Percentiles rank a stretch among this genome's conserved stretches.
phyloP scores from a whole-genome alignment of 2,329 filamentous ascomycete genomes.

The Sporothrix mexicana region DNA sequence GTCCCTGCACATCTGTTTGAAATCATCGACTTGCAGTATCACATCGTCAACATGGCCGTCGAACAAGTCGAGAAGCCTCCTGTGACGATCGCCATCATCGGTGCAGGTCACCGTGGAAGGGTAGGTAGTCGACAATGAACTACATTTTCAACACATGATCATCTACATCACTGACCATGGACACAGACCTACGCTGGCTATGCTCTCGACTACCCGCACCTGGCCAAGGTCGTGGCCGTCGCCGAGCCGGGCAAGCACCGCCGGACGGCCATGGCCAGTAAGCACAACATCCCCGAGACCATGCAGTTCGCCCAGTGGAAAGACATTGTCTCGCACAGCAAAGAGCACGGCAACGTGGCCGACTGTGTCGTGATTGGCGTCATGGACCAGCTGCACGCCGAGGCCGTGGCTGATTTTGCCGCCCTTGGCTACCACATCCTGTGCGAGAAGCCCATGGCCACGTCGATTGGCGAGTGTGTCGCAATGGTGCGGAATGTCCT shows the following conservation, averaged over 20 bases:
- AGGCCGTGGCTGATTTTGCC: constrained; percentile 3
- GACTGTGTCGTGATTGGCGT: constrained; percentile 17
- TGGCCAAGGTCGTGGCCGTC: constrained; percentile 18
- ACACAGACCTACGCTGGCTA: constrained; percentile 14
- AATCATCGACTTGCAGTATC: not conserved
- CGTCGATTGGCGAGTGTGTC: constrained; percentile 10
- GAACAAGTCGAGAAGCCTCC: not conserved
- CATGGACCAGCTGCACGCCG: constrained; percentile 16
- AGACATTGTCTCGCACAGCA: not conserved
- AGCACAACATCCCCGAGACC: not conserved
- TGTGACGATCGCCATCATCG: constrained; percentile 15
- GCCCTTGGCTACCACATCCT: constrained; percentile 12
- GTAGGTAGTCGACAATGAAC: not conserved
- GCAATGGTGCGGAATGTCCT: not conserved
- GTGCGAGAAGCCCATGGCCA: constrained; percentile 24
- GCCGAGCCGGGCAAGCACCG: constrained; percentile 22
- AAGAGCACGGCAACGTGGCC: not conserved
- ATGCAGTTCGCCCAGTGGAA: constrained; percentile 12
- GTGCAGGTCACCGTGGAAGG: constrained; percentile 16
- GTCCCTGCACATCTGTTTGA: not conserved
- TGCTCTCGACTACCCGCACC: constrained; percentile 6
- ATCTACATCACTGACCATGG: not conserved
- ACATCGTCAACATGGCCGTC: not conserved
- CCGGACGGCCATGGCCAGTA: not conserved
- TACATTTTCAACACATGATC: too few species aligned